A percentile compares a stretch with the other conserved stretches of the same genome.
These are phyloP conservation scores for Fraxinus nigra DNA, from an alignment of 305 asterid genomes.

Conservation along the genomic window DNA sequence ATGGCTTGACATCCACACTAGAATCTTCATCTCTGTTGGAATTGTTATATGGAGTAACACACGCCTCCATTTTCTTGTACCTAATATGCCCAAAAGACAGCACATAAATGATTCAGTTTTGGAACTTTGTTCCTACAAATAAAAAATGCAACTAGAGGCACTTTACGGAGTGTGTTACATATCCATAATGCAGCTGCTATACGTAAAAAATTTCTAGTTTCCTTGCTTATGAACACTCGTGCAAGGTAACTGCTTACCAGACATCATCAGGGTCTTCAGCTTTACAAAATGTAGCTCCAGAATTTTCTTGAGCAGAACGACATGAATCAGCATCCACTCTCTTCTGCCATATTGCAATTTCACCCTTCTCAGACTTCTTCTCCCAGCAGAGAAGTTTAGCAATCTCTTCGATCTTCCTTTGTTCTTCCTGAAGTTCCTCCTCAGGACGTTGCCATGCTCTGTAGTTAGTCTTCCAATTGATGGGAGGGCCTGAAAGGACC, in stretches of 20 bases:
- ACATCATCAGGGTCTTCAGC: slow-evolving; percentile 68
- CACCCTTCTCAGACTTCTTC: slow-evolving; percentile 82
- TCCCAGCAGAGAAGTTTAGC: slow-evolving; percentile 96
- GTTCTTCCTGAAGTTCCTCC: slow-evolving; percentile 92
- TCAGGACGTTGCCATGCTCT: slow-evolving; percentile 89
- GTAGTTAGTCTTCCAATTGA: slow-evolving; percentile 73
- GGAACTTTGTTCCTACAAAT: background rate
- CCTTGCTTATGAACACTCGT: background rate
- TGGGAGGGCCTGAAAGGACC: slow-evolving; percentile 98
- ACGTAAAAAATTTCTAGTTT: background rate
- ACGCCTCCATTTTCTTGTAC: slow-evolving; percentile 88
- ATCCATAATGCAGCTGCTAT: background rate
- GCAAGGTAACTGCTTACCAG: slow-evolving; percentile 49
- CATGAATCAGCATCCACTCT: slow-evolving; percentile 74
- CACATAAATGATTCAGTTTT: background rate
- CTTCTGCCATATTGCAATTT: slow-evolving; percentile 93
- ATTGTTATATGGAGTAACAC: slow-evolving; percentile 57
- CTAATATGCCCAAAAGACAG: slow-evolving; percentile 32
- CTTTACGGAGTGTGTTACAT: background rate
- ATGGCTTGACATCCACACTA: slow-evolving; percentile 51
- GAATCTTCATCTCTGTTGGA: slow-evolving; percentile 33
- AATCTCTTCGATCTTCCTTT: slow-evolving; percentile 79
- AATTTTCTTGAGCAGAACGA: slow-evolving; percentile 67
- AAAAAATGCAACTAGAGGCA: slow-evolving; percentile 5
- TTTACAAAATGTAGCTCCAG: slow-evolving; percentile 63